A percentile compares a stretch with the other conserved stretches of the same genome.
phyloP scores from a whole-genome alignment of 2,329 filamentous ascomycete species.

The Zymoseptoria brevis region DNA sequence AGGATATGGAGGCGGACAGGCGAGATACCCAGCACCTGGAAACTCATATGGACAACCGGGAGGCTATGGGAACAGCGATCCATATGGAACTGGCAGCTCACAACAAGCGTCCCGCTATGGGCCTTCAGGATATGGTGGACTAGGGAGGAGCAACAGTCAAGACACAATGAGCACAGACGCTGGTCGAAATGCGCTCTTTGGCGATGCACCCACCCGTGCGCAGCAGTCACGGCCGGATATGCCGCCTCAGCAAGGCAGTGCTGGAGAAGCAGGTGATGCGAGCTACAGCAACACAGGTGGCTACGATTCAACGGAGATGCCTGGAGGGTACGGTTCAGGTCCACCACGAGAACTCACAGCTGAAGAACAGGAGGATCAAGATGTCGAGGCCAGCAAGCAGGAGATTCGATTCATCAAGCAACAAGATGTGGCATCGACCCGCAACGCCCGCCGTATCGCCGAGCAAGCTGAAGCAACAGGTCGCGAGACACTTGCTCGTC shows the following conservation, averaged over 20 bases:
- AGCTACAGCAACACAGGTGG: constrained; percentile 28
- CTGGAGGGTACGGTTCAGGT: constrained; percentile 43
- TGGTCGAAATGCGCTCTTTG: constrained; percentile 59
- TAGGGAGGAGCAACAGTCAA: constrained; percentile 43
- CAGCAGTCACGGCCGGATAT: constrained; percentile 22
- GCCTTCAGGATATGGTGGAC: constrained; percentile 48
- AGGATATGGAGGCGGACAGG: constrained; percentile 34
- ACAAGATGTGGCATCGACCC: constrained; percentile 63
- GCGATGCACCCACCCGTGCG: constrained; percentile 40
- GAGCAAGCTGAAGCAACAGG: constrained; percentile 64
- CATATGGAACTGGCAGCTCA: constrained; percentile 39
- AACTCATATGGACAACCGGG: constrained; percentile 35
- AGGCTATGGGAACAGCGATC: constrained; percentile 44
- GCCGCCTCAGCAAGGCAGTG: neutral
- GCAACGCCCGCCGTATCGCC: constrained; percentile 61
- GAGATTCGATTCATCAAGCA: constrained; percentile 71
- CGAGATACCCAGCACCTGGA: constrained; percentile 20
- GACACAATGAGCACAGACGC: constrained; percentile 45
- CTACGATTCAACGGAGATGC: constrained; percentile 22
- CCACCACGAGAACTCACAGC: constrained; percentile 71
- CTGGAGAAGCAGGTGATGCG: constrained; percentile 13
- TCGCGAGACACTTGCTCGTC: constrained; percentile 60
- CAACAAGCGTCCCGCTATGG: constrained; percentile 35
- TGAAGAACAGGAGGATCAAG: constrained; percentile 68
- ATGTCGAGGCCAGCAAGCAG: constrained; percentile 62